phyloP scores from a whole-genome alignment of 2,329 filamentous ascomycete species.

The Leptographium lundbergii region DNA sequence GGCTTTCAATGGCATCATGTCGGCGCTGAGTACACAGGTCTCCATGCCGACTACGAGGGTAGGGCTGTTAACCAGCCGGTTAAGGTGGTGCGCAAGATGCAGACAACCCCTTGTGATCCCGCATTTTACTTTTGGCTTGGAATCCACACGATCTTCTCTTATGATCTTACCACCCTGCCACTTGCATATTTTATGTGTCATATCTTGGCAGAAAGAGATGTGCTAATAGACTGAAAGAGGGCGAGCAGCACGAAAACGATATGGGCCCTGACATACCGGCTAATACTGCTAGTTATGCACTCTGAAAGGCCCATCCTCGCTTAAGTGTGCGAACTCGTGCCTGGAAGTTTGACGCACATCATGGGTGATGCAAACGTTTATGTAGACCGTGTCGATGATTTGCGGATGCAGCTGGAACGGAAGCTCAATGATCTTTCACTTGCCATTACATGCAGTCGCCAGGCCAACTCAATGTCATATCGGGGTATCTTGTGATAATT shows the following conservation, averaged over 20 bases:
- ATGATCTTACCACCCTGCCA: slow-evolving; percentile 94
- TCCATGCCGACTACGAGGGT: slow-evolving; percentile 68
- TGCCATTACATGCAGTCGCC: background rate
- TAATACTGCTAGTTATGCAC: slow-evolving; percentile 90
- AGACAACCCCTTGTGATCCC: slow-evolving; percentile 69
- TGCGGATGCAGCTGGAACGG: slow-evolving; percentile 66
- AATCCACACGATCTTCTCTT: slow-evolving; percentile 73
- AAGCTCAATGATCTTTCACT: slow-evolving; percentile 33
- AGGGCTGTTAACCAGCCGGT: slow-evolving; percentile 89
- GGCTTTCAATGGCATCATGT: slow-evolving; percentile 99
- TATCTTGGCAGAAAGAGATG: slow-evolving; percentile 41
- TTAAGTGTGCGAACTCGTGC: slow-evolving; percentile 69
- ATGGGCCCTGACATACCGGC: slow-evolving; percentile 97
- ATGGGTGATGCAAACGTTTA: slow-evolving; percentile 99
- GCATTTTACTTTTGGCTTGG: slow-evolving; percentile 89
- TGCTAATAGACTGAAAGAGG: slow-evolving; percentile 3
- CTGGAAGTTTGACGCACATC: slow-evolving; percentile 81
- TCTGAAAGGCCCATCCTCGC: slow-evolving; percentile 94
- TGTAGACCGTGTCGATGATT: slow-evolving; percentile 77
- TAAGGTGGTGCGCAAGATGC: slow-evolving; percentile 78
- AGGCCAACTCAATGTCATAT: background rate
- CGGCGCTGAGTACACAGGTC: slow-evolving; percentile 75
- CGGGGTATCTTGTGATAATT: background rate
- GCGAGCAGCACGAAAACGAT: slow-evolving; percentile 25
- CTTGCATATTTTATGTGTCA: slow-evolving; percentile 83